Conservation (phyloP, 2,329 filamentous ascomycete species). For the Knufia petricola region DNA sequence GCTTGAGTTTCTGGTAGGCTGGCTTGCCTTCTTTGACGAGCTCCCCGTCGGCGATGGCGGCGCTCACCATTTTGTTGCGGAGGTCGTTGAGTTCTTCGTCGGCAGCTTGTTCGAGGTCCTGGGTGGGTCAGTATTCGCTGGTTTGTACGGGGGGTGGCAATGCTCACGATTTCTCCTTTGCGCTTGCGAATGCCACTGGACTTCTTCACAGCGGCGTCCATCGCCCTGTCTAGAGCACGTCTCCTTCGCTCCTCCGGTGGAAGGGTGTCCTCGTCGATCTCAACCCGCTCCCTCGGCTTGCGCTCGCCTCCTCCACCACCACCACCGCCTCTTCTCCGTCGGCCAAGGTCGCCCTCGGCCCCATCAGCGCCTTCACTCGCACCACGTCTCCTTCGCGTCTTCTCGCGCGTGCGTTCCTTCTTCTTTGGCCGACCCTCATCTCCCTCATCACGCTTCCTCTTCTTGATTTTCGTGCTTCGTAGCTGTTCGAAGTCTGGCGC, state of each 20-base stretch:
- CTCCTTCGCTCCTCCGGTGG: constrained; percentile 62
- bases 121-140: constrained; percentile 17
- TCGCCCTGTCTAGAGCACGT: constrained; percentile 72
- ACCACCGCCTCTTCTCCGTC: constrained; percentile 41
- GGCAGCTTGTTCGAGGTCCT: constrained; percentile 84
- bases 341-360: constrained; percentile 44
- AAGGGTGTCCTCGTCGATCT: constrained; percentile 66
- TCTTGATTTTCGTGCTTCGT: constrained; percentile 52
- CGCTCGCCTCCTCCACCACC: constrained; percentile 42
- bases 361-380: constrained; percentile 48
- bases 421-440: constrained; percentile 63
- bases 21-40: constrained; percentile 71
- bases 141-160: constrained; percentile 16
- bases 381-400: constrained; percentile 54
- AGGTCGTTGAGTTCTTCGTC: constrained; percentile 84
- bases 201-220: constrained; percentile 82
- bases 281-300: constrained; percentile 44
- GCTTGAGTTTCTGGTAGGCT: constrained; percentile 84
- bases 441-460: constrained; percentile 53
- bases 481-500: constrained; percentile 54
- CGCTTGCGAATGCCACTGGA: constrained; percentile 61
- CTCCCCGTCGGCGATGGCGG: constrained; percentile 75
- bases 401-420: constrained; percentile 45
- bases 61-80: constrained; percentile 80
- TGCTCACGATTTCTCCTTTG: constrained; percentile 73